phyloP scores from a whole-genome alignment of 2,329 filamentous ascomycete genomes.

The Scedosporium aurantiacum region DNA sequence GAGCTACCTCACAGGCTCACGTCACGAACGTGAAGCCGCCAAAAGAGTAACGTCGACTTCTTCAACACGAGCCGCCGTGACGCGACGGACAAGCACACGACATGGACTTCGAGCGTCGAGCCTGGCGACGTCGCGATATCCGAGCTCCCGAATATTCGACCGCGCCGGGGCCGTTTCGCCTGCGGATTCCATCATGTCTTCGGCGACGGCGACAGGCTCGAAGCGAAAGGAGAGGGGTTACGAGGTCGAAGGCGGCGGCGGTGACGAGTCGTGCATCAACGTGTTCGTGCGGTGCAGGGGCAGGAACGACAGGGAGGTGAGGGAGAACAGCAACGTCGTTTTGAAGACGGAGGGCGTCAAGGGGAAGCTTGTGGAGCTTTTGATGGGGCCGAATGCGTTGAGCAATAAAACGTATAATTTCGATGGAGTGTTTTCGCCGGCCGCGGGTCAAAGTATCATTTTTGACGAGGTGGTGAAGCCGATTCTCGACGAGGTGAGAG shows the following conservation, averaged over 20 bases:
- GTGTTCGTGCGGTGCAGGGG: conserved; percentile 93
- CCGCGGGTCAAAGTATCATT: conserved; percentile 85
- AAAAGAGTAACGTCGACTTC: conserved; percentile 7
- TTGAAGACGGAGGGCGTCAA: conserved; percentile 80
- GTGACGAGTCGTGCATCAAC: conserved; percentile 90
- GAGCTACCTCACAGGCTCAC: not conserved
- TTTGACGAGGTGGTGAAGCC: conserved; percentile 94
- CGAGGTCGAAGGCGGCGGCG: conserved; percentile 51
- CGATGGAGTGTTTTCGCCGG: conserved; percentile 92
- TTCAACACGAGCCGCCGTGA: conserved; percentile 8
- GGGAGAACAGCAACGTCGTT: conserved; percentile 90
- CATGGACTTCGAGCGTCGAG: not conserved
- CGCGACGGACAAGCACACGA: conserved; percentile 7
- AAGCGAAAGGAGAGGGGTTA: conserved; percentile 87
- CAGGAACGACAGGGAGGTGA: conserved; percentile 81
- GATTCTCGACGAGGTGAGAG: conserved; percentile 74
- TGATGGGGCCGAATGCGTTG: conserved; percentile 83
- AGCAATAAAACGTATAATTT: conserved; percentile 97
- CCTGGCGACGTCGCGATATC: not conserved
- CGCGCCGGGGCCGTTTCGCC: conserved; percentile 49
- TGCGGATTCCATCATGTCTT: conserved; percentile 52
- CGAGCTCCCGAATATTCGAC: not conserved
- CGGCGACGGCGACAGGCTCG: conserved; percentile 44
- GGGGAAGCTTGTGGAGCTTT: conserved; percentile 72
- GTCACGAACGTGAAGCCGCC: conserved; percentile 4